Percentiles rank a stretch among this genome's conserved stretches.
Evolutionary conservation across 139 green algal species (phyloP).

Genomic region (Edaphochlamys debaryana): DNA sequence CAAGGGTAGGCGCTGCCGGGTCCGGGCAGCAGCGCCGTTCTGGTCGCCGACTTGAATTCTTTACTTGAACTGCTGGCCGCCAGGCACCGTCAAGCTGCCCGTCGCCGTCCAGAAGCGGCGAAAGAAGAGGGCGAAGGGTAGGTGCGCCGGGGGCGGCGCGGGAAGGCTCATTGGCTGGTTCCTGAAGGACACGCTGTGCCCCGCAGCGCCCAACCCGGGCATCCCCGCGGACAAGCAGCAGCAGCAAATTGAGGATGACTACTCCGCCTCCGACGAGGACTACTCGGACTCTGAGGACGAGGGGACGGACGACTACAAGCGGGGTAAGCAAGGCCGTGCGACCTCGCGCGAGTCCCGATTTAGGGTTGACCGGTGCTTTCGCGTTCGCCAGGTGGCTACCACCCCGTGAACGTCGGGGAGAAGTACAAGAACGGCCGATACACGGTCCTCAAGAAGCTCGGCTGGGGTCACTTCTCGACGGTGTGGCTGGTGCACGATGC

Average conservation of each 20-base stretch:
- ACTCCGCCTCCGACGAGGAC: conserved; percentile 41
- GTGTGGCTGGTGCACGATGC: conserved; percentile 93
- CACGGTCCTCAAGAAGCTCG: conserved; percentile 93
- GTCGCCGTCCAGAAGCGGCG: conserved; percentile 22
- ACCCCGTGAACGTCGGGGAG: conserved; percentile 92
- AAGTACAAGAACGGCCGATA: conserved; percentile 91
- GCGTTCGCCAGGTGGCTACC: conserved; percentile 88
- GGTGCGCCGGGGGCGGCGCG: background rate
- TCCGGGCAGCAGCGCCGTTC: no score
- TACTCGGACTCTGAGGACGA: conserved; percentile 52
- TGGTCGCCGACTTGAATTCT: no score
- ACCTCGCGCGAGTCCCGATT: no score
- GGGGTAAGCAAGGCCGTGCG: conserved; percentile 42
- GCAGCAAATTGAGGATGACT: background rate
- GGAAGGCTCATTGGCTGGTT: no score
- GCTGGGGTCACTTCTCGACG: conserved; percentile 99
- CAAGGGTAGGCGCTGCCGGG: no score
- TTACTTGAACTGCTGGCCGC: no score
- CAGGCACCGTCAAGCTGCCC: no score
- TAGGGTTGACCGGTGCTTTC: no score
- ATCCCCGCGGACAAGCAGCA: no score
- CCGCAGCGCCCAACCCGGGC: no score
- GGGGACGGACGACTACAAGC: conserved; percentile 58
- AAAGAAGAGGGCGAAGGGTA: conserved; percentile 24
- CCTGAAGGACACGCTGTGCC: no score